Percentiles rank a stretch among this genome's conserved stretches.
Conservation (phyloP, 108 stramenopile species). For the Conticribra weissflogii region DNA sequence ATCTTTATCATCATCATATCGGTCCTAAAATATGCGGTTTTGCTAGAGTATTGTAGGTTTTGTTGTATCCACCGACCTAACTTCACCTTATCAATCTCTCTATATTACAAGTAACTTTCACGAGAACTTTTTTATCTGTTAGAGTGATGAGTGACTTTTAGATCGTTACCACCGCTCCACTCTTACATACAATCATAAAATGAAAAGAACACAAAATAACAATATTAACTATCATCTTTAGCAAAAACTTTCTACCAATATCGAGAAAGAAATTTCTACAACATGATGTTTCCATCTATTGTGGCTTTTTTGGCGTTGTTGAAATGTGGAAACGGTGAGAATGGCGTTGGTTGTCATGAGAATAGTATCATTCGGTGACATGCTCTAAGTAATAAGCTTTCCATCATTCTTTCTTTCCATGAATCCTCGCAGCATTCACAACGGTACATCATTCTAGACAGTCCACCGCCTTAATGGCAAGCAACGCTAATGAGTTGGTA, state of each 20-base stretch:
- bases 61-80: no score
- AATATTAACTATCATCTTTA: neutral
- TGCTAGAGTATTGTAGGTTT: no score
- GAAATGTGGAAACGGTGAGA: neutral
- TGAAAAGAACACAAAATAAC: no score
- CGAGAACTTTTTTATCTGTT: no score
- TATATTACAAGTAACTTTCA: no score
- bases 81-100: no score
- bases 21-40: no score
- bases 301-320: neutral
- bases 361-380: neutral
- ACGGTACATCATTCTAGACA: neutral
- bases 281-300: neutral
- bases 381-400: neutral
- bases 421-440: slow-evolving; percentile 8
- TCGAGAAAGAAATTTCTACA: neutral
- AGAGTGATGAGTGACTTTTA: no score
- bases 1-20: no score
- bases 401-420: neutral
- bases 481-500: slow-evolving; percentile 33
- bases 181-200: no score
- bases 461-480: neutral
- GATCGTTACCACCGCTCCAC: no score
- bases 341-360: neutral
- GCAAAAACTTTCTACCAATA: neutral